These are phyloP conservation scores for Candida sp. DNA, from an alignment of 1,139 yeast species.

Conservation along the genomic window DNA sequence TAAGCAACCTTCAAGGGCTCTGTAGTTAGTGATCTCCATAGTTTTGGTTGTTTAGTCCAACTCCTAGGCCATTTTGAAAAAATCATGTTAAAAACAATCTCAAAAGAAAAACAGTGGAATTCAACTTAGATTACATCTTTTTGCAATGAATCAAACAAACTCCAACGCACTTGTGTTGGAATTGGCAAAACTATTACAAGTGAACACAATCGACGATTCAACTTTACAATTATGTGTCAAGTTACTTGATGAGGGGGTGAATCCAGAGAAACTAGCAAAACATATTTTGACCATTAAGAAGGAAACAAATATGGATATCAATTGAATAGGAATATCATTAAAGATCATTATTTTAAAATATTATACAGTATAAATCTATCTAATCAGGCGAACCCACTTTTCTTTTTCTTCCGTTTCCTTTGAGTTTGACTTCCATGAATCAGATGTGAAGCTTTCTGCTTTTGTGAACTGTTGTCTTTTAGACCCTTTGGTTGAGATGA, in stretches of 20 bases:
- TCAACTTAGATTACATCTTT: neutral
- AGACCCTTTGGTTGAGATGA: neutral
- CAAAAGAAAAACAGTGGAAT: neutral
- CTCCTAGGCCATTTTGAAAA: neutral
- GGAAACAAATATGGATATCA: constrained; percentile 15
- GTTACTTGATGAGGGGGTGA: constrained; percentile 36
- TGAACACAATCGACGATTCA: constrained; percentile 24
- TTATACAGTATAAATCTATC: neutral
- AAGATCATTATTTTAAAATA: neutral
- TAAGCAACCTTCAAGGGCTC: constrained; percentile 43
- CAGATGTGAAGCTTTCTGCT: constrained; percentile 5
- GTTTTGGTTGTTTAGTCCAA: neutral
- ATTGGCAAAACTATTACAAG: constrained; percentile 23
- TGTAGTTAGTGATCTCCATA: neutral
- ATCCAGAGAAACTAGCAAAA: constrained; percentile 28
- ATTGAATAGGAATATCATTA: neutral
- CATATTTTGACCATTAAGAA: constrained; percentile 21
- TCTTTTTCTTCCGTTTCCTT: constrained; percentile 21
- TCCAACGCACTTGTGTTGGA: constrained; percentile 19
- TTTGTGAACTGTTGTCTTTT: constrained; percentile 1
- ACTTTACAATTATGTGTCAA: constrained; percentile 33
- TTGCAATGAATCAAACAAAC: constrained; percentile 1
- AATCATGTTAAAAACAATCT: neutral
- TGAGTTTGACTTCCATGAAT: constrained; percentile 6
- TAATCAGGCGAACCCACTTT: constrained; percentile 26